Base-by-base conservation (phyloP, 352 stramenopile species). In the Pythium phragmitis region DNA sequence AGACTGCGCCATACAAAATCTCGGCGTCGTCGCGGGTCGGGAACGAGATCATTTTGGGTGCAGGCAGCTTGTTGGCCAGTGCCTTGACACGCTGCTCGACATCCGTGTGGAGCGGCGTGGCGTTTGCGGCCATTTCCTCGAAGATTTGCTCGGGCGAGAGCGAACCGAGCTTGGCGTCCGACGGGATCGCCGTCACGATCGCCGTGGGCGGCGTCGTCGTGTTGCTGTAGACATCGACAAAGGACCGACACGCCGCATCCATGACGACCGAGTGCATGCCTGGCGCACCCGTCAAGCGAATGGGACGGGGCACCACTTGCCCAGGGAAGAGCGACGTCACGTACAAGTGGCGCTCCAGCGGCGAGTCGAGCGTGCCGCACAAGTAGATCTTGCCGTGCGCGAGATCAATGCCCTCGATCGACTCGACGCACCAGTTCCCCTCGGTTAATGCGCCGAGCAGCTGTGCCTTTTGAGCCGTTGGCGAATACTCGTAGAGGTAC, bases 401-500 rank as follows among this genome's bases (percentile, higher is more conserved):
- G 51, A 96, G 70, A 69, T 94, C 85, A 33, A 95, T 75, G 14
- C 85, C 85, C 51, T 94, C 85, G 51, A 95, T 86, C 42, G 85
- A 92, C 61, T 94, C 87, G 34, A 94, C 84, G 65, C 74, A 84
- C 80, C 83, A 92, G 11, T 78, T 60, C 30, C 85, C 87, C 33
- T 70, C 75, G 39, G 86, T 95, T 26, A 95, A 69, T 37, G 84
- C 67, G 1, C 78, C 81, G 30, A 95, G 54, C 8, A 87, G 62
- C 36, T 80, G 70, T 8, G 80, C 73, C 30, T 54, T 68, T 1
- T 60, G 52, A 4, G 73, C 70, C 23, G 71, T 63, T 33, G 79
- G 60, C 37, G 67, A 72, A 65, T 89, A 98, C 60, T 96, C 95
- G 73, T 99, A 99, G 56, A 99, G 72, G 76, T 99, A 99, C 48